Conservation (phyloP, 73 alveolate genomes). For the Diophrys appendiculata region DNA sequence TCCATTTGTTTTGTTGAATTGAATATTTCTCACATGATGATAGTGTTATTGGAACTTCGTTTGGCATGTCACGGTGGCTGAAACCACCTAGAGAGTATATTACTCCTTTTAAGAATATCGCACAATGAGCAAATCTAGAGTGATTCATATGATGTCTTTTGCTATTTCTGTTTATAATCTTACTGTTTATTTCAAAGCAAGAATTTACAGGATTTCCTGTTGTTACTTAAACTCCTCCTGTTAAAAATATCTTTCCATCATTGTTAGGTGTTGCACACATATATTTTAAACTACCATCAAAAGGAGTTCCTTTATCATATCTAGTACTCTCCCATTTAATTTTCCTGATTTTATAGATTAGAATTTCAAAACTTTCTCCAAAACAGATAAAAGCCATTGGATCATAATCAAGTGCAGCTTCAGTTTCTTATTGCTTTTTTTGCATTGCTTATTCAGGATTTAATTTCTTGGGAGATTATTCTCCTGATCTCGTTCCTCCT, state of each 20-base stretch:
- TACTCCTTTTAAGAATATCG: slow-evolving; percentile 46
- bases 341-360: slow-evolving; percentile 18
- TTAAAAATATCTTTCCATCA: slow-evolving; percentile 31
- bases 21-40: slow-evolving; percentile 63
- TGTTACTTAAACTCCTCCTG: slow-evolving; percentile 67
- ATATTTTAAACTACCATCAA: slow-evolving; percentile 54
- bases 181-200: slow-evolving; percentile 39
- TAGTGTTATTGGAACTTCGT: slow-evolving; percentile 65
- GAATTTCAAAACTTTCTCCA: slow-evolving; percentile 34
- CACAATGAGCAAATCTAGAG: slow-evolving; percentile 65
- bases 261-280: slow-evolving; percentile 46
- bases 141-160: slow-evolving; percentile 48
- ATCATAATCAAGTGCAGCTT: slow-evolving; percentile 13
- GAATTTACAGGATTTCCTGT: slow-evolving; percentile 49
- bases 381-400: slow-evolving; percentile 17
- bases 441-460: not conserved
- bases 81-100: slow-evolving; percentile 78
- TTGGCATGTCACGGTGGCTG: slow-evolving; percentile 68
- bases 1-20: slow-evolving; percentile 45
- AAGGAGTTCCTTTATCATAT: slow-evolving; percentile 34
- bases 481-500: not conserved
- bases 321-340: slow-evolving; percentile 42
- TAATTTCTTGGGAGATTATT: not conserved
- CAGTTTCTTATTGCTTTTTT: not conserved
- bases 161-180: slow-evolving; percentile 33